phyloP scores from a whole-genome alignment of 352 stramenopile species.

The Globisporangium viniferum region DNA sequence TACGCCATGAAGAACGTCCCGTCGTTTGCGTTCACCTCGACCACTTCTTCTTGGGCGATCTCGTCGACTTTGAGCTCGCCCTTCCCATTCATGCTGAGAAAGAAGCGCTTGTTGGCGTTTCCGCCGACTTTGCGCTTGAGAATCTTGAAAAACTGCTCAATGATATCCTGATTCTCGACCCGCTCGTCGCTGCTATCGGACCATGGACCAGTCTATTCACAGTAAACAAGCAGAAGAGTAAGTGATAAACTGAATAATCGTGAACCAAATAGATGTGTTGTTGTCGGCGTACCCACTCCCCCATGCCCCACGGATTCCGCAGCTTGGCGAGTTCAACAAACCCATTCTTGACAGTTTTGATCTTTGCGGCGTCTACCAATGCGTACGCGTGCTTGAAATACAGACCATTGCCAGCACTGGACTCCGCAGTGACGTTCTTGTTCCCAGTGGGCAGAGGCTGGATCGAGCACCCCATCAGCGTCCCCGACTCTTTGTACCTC shows the following conservation, averaged over 20 bases:
- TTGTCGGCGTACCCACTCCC: slow-evolving; percentile 74
- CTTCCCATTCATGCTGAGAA: slow-evolving; percentile 46
- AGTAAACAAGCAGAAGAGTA: not conserved
- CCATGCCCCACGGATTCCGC: slow-evolving; percentile 90
- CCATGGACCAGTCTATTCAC: slow-evolving; percentile 69
- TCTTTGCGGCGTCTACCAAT: slow-evolving; percentile 70
- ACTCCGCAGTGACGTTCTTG: slow-evolving; percentile 65
- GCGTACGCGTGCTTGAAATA: slow-evolving; percentile 89
- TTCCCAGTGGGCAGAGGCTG: slow-evolving; percentile 60
- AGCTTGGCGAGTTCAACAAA: slow-evolving; percentile 71
- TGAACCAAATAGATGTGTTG: not conserved
- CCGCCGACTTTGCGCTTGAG: slow-evolving; percentile 60
- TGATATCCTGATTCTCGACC: slow-evolving; percentile 73
- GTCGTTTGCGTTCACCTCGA: slow-evolving; percentile 82
- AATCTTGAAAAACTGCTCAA: slow-evolving; percentile 73
- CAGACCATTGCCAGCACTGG: slow-evolving; percentile 75
- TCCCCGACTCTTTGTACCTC: slow-evolving; percentile 77
- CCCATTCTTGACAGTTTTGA: slow-evolving; percentile 56
- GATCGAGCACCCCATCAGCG: slow-evolving; percentile 91
- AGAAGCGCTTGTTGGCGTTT: slow-evolving; percentile 65
- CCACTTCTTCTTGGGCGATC: slow-evolving; percentile 69
- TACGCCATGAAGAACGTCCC: slow-evolving; percentile 93
- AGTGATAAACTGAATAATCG: not conserved
- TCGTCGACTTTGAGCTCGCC: slow-evolving; percentile 57
- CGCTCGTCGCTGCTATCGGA: slow-evolving; percentile 79